Base-by-base conservation (phyloP, 2,329 filamentous ascomycete genomes). In the Arthrobotrys sphaeroides region DNA sequence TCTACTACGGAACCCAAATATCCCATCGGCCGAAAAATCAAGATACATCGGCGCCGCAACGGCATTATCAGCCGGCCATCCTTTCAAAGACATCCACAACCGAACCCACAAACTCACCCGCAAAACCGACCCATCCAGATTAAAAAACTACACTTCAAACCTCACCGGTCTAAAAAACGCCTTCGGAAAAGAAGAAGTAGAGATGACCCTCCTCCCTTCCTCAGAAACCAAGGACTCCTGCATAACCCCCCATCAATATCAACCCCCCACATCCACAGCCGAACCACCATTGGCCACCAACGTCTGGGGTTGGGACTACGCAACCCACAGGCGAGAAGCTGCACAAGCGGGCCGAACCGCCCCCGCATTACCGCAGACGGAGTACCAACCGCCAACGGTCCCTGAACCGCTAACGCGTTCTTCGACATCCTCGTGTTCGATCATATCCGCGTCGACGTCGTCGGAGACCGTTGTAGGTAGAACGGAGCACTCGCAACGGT, bases 181-280 rank as follows among this genome's bases (percentile, higher is more conserved):
- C n/a, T 75, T 75, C 42, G 72, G 72, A 9, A 60, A 64, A n/a
- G 57, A 65, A 38, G 64, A 65, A 36, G 64, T 75, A 1, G 55
- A 57, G 31, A 75, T 75, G 57, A 60, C 47, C 6, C 47, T 64
- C 3, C 57, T 51, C 22, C 5, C 43, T 3, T 53, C 57, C 6
- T 43, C 72, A 1, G 31, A 31, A 16, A 69, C 64, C 10, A 69
- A 66, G 26, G 78, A 78, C 36, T 79, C 78, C 20, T 78, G 72
- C 7, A 78, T 75, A 4, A 79, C 77, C 9, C 65, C 69, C 45
- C 47, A 28, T 47, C 36, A 36, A 38, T n/a, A 26, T 47, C n/a
- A n/a, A n/a, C 20, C 20, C 1, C 26, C 26, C 5, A 33, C 13
- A n/a, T 31, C 26, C 16, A 38, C 7, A 5, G 40, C 36, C 55